Evolutionary conservation across 208 protist species (phyloP).

Genomic region (Trypanosoma boissoni): DNA sequence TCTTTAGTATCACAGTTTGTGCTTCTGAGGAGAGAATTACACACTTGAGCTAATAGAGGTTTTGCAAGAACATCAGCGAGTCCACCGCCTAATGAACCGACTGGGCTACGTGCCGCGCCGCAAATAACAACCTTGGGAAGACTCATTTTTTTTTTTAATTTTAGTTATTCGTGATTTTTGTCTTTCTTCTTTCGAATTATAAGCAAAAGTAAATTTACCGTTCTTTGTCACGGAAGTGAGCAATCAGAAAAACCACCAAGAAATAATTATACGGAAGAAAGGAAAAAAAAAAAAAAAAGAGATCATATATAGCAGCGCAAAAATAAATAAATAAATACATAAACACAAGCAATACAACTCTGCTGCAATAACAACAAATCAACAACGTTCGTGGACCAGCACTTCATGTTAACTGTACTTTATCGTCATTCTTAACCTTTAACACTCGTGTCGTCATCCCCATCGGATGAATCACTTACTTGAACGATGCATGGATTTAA

Average conservation of each 20-base stretch:
- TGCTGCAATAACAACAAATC: background rate
- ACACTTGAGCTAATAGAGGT: slow-evolving; percentile 33
- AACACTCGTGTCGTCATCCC: background rate
- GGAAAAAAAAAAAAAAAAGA: slow-evolving; percentile 5
- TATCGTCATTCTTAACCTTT: background rate
- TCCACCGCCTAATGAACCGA: slow-evolving; percentile 45
- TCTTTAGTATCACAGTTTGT: slow-evolving; percentile 41
- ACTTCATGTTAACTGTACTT: background rate
- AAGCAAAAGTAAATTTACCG: slow-evolving; percentile 4
- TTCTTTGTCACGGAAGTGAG: slow-evolving; percentile 7
- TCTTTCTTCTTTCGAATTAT: background rate
- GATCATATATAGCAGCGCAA: background rate
- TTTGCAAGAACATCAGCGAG: slow-evolving; percentile 31
- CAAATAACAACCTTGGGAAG: slow-evolving; percentile 44
- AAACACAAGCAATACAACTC: background rate
- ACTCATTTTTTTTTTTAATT: slow-evolving; percentile 16
- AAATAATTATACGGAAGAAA: slow-evolving; percentile 3
- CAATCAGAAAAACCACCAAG: slow-evolving; percentile 15
- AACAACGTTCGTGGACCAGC: background rate
- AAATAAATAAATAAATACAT: background rate
- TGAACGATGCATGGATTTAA: slow-evolving; percentile 35
- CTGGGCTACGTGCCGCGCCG: slow-evolving; percentile 41
- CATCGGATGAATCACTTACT: slow-evolving; percentile 42
- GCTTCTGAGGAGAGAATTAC: slow-evolving; percentile 29
- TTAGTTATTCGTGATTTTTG: background rate